Conservation (phyloP, 208 protist genomes). For the Sergeia podlipaevii region DNA sequence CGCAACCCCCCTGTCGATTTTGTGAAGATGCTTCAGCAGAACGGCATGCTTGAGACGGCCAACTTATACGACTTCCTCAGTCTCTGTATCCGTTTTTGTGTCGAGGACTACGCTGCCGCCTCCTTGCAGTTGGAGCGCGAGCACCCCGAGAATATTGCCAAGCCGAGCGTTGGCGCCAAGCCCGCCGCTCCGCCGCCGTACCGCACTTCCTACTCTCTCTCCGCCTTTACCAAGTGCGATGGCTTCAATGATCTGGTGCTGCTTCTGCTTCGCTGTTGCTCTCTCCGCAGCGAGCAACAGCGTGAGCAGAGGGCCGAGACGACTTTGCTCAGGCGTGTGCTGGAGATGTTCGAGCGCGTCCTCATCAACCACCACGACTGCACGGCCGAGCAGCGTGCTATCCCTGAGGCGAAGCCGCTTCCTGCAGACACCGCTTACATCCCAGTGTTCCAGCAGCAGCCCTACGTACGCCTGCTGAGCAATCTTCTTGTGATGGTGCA, state of each 20-base stretch:
- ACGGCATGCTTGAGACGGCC: constrained; percentile 77
- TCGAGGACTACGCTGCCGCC: constrained; percentile 87
- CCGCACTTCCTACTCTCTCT: constrained; percentile 52
- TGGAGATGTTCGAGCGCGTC: constrained; percentile 65
- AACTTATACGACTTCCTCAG: constrained; percentile 83
- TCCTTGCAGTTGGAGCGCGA: constrained; percentile 74
- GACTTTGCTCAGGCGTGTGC: constrained; percentile 71
- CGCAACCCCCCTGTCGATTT: constrained; percentile 61
- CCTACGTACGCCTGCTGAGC: constrained; percentile 95
- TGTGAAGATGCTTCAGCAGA: constrained; percentile 73
- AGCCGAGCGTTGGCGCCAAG: constrained; percentile 21
- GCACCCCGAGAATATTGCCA: constrained; percentile 16
- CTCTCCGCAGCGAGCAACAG: constrained; percentile 47
- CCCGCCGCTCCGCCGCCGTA: constrained; percentile 67
- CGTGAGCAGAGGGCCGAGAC: constrained; percentile 52
- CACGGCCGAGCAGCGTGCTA: constrained; percentile 27
- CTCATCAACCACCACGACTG: constrained; percentile 75
- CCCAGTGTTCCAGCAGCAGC: constrained; percentile 96
- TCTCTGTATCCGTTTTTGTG: constrained; percentile 73
- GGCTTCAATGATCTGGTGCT: constrained; percentile 93
- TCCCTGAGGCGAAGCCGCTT: constrained; percentile 26
- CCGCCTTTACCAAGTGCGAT: constrained; percentile 79
- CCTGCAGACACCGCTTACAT: constrained; percentile 54
- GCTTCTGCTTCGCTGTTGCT: constrained; percentile 86
- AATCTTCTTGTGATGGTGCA: constrained; percentile 90